phyloP scores from a whole-genome alignment of 2,329 filamentous ascomycete genomes.

The Monosporascus sp. region DNA sequence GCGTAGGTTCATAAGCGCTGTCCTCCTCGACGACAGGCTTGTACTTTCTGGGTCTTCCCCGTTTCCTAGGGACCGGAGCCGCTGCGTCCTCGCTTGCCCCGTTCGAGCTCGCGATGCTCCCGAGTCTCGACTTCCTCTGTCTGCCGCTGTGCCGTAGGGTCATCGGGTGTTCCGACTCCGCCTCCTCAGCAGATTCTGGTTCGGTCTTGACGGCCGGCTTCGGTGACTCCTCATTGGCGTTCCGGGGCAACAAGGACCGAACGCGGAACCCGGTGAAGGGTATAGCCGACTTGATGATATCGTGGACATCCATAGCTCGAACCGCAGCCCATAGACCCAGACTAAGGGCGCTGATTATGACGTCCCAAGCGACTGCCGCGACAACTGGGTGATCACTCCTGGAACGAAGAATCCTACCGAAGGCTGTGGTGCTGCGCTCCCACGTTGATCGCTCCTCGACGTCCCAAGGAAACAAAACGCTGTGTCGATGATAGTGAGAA shows the following conservation, averaged over 20 bases:
- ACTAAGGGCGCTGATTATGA: slow-evolving; percentile 47
- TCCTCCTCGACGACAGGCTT: slow-evolving; percentile 22
- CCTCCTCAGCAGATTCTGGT: background rate
- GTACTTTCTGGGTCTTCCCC: slow-evolving; percentile 17
- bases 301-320: slow-evolving; percentile 43
- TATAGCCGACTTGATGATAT: slow-evolving; percentile 38
- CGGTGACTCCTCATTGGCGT: slow-evolving; percentile 4
- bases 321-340: slow-evolving; percentile 55
- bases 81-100: slow-evolving; percentile 12
- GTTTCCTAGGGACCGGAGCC: slow-evolving; percentile 5
- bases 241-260: background rate
- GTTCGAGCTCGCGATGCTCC: slow-evolving; percentile 19
- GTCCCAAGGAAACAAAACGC: slow-evolving; percentile 40
- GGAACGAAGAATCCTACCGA: slow-evolving; percentile 42
- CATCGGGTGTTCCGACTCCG: slow-evolving; percentile 11
- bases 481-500: slow-evolving; percentile 44
- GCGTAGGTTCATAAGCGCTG: slow-evolving; percentile 32
- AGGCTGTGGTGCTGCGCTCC: slow-evolving; percentile 40
- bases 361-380: slow-evolving; percentile 52
- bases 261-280: slow-evolving; percentile 22
- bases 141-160: slow-evolving; percentile 16
- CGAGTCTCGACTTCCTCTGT: slow-evolving; percentile 9
- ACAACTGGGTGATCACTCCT: slow-evolving; percentile 54
- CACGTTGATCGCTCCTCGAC: slow-evolving; percentile 36
- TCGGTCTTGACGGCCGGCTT: slow-evolving; percentile 7